Evolutionary conservation across 306 rosid genomes (phyloP).

Genomic region (Pyrus bretschneideri): DNA sequence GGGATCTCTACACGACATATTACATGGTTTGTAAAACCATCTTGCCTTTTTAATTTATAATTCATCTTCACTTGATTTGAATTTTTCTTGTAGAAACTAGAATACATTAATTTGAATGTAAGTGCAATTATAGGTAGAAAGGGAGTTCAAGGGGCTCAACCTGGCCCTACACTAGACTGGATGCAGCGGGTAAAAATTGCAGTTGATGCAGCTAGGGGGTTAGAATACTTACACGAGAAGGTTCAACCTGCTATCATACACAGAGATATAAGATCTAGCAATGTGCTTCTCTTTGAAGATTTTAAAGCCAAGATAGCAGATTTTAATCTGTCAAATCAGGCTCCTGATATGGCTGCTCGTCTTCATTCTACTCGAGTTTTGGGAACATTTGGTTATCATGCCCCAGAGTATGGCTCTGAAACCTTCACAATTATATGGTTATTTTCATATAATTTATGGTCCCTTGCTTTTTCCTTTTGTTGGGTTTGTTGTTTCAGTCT

Average conservation of each 20-base stretch:
- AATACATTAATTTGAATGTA: neutral
- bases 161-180: slow-evolving; percentile 54
- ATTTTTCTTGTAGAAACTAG: neutral
- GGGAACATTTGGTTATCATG: slow-evolving; percentile 56
- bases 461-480: neutral
- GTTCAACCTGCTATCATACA: slow-evolving; percentile 42
- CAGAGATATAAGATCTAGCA: slow-evolving; percentile 49
- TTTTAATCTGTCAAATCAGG: slow-evolving; percentile 52
- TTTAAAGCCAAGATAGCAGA: slow-evolving; percentile 51
- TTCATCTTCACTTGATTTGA: neutral
- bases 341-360: slow-evolving; percentile 59
- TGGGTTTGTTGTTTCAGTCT: neutral
- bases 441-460: neutral
- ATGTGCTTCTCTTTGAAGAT: slow-evolving; percentile 50
- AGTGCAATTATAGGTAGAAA: slow-evolving; percentile 34
- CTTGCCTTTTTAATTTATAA: neutral
- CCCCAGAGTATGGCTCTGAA: slow-evolving; percentile 40
- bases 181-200: slow-evolving; percentile 54
- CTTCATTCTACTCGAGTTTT: slow-evolving; percentile 54
- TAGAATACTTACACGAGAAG: slow-evolving; percentile 55
- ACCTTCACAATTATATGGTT: neutral
- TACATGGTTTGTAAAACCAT: slow-evolving; percentile 54
- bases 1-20: slow-evolving; percentile 97
- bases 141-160: slow-evolving; percentile 58
- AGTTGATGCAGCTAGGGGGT: slow-evolving; percentile 49